Evolutionary conservation across 495 filamentous ascomycete genomes (phyloP).

Genomic region (Talaromyces wortmannii): DNA sequence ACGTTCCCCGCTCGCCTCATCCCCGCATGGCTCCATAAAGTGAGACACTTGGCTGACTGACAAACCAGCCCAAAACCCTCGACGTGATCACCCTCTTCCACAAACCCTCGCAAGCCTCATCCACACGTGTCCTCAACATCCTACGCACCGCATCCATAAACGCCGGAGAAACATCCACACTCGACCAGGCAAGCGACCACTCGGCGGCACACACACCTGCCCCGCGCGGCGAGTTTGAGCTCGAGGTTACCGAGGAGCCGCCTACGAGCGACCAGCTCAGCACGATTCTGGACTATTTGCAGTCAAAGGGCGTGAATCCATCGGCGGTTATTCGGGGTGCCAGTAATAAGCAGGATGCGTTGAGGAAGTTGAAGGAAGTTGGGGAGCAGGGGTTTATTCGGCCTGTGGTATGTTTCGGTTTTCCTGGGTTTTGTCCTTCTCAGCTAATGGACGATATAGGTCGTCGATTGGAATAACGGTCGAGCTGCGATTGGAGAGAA

Average conservation of each 20-base stretch:
- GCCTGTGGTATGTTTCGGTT: constrained; percentile 53
- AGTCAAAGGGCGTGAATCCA: constrained; percentile 35
- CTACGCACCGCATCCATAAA: constrained; percentile 62
- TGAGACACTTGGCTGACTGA: background rate
- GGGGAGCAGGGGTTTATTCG: constrained; percentile 53
- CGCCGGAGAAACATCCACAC: constrained; percentile 46
- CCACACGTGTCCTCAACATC: constrained; percentile 57
- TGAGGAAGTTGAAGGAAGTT: constrained; percentile 58
- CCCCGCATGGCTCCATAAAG: background rate
- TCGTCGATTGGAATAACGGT: constrained; percentile 92
- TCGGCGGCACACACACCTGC: background rate
- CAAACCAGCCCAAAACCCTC: constrained; percentile 64
- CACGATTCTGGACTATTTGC: constrained; percentile 85
- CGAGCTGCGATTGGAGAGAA: constrained; percentile 67
- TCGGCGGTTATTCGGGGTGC: constrained; percentile 64
- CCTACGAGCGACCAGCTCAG: constrained; percentile 80
- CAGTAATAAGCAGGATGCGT: constrained; percentile 60
- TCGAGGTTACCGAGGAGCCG: constrained; percentile 72
- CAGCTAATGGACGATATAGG: constrained; percentile 31
- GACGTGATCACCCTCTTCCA: constrained; percentile 97
- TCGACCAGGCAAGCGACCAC: constrained; percentile 61
- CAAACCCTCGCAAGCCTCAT: constrained; percentile 58
- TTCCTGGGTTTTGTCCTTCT: background rate
- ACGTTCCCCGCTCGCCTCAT: constrained; percentile 7
- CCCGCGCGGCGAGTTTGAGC: constrained; percentile 65